Percentiles rank a stretch among this genome's conserved stretches.
Evolutionary conservation across 371 early-diverging fungal genomes (phyloP).

Genomic region (Mucor velutinosus): DNA sequence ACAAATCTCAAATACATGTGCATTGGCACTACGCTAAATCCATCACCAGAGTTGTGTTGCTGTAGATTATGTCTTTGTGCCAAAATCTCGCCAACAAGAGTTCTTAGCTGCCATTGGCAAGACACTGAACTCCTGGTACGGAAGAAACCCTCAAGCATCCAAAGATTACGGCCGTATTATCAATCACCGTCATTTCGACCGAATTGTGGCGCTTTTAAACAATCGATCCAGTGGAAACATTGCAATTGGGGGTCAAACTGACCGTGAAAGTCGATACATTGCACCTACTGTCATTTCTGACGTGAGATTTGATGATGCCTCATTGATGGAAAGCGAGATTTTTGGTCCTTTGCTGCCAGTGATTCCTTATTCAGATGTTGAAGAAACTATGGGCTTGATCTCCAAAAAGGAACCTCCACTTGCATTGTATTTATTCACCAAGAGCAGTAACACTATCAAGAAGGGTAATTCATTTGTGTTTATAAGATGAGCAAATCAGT

Average conservation of each 20-base stretch:
- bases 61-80: conserved; percentile 81
- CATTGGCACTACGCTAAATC: neutral
- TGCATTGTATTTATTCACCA: conserved; percentile 16
- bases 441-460: conserved; percentile 3
- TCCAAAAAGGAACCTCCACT: conserved; percentile 36
- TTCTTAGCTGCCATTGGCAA: conserved; percentile 55
- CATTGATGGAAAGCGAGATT: conserved; percentile 52
- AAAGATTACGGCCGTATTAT: conserved; percentile 72
- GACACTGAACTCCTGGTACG: conserved; percentile 52
- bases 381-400: conserved; percentile 16
- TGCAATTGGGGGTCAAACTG: conserved; percentile 44
- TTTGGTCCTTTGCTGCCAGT: conserved; percentile 56
- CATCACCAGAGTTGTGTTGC: conserved; percentile 75
- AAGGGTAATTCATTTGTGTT: neutral
- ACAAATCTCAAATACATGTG: neutral
- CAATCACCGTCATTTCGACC: conserved; percentile 69
- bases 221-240: conserved; percentile 50
- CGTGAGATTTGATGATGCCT: conserved; percentile 16
- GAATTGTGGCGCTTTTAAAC: conserved; percentile 61
- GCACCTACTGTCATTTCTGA: conserved; percentile 24
- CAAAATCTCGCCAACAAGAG: conserved; percentile 42
- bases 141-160: conserved; percentile 52
- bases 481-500: neutral
- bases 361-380: conserved; percentile 9
- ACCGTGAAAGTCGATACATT: conserved; percentile 20